Conservation (phyloP, 1,284 basidiomycete species). For the Trichosporon ovoides region DNA sequence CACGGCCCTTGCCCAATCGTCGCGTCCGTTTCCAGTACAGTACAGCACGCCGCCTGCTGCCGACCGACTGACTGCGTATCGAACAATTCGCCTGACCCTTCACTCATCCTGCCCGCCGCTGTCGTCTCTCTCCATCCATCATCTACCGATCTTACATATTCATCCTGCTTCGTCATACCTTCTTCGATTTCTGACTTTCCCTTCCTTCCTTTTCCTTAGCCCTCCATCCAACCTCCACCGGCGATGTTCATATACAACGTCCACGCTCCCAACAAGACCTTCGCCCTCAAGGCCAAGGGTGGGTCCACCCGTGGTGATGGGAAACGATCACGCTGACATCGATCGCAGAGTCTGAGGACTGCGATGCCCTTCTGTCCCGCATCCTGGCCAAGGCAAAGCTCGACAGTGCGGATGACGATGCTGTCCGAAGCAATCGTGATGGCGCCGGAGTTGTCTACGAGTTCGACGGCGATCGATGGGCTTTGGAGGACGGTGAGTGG, state of each 20-base stretch:
- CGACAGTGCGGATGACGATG: slow-evolving; percentile 8
- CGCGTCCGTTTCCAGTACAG: not conserved
- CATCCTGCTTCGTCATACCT: too few relatives aligned
- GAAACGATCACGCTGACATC: not conserved
- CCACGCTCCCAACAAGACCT: slow-evolving; percentile 42
- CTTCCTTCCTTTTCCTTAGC: not conserved
- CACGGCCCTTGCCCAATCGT: not conserved
- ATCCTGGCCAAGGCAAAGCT: slow-evolving; percentile 33
- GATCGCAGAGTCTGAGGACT: slow-evolving; percentile 33
- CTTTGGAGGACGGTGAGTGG: slow-evolving; percentile 47
- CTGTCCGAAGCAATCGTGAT: slow-evolving; percentile 25
- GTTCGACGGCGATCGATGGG: slow-evolving; percentile 42
- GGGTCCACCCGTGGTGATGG: not conserved
- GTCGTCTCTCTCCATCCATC: too few relatives aligned
- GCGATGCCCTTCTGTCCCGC: slow-evolving; percentile 30
- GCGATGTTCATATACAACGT: slow-evolving; percentile 46
- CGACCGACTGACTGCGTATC: too few relatives aligned
- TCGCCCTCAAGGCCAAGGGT: slow-evolving; percentile 21
- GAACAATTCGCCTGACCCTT: not conserved
- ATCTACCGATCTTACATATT: too few relatives aligned
- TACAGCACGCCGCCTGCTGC: too few relatives aligned
- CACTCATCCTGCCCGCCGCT: too few relatives aligned
- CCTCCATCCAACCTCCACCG: not conserved
- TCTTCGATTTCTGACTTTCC: not conserved
- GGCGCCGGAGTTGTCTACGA: slow-evolving; percentile 44